Evolutionary conservation across 345 rosid genomes (phyloP), one percentile per base, ranked within the genome.

Genomic region (Physaria fendleri): DNA sequence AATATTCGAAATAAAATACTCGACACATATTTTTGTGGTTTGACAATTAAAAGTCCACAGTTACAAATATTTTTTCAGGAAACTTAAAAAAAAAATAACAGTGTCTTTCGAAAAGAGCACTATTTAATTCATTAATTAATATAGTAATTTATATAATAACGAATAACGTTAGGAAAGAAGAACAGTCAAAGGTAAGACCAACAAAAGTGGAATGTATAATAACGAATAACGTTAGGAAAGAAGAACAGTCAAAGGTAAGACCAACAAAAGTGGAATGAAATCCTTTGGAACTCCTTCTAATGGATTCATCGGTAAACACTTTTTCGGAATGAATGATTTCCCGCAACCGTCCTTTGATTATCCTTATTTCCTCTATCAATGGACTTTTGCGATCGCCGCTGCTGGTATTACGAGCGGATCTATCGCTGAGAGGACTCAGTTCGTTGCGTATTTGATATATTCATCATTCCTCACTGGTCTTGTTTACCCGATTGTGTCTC

Each of bases 341-440:
- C 76, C 76, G 5, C 24, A 53, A 1, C 39, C 76, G 4, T 5
- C 68, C 0, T 71, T 37, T 12, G 84, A 84, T 25, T 84, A 84
- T 65, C 79, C 82, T 30, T 65, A 46, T 43, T 84, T 84, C 58
- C 77, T 84, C 10, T 84, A 64, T 58, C 90, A 81, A 17, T 84
- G 85, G 90, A 78, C 85, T 6, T 81, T 84, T n/a, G 90, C 90
- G 0, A 72, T 72, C 50, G 76, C 76, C 8, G 76, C 76, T 16
- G 72, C 76, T 1, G 76, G 76, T 12, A 84, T 81, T 69, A 84
- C 87, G 0, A 84, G 87, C 8, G 90, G 90, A 33, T 84, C 90
- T 2, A 84, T 84, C n/a, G 87, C 90, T 0, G 85, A 84, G 65
- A 74, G 87, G 44, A 84, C 90, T 32, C 90, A 84, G 33, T 84